Percentiles rank a stretch among this genome's conserved stretches.
Conservation (phyloP, 768 basidiomycete genomes). For the Lactarius psammicola region DNA sequence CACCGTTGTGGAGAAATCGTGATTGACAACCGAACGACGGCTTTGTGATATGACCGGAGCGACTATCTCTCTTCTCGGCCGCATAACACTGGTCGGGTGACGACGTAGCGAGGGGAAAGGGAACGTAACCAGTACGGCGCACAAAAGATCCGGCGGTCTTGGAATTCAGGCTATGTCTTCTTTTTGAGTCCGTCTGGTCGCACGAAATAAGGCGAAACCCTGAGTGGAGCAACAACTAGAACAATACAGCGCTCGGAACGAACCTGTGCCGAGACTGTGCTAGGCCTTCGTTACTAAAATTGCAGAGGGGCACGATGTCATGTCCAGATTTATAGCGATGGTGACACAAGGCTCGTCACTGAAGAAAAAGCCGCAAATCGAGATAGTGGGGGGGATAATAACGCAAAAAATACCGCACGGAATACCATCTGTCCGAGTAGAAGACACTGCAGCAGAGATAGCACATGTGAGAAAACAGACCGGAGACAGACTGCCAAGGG, state of each 20-base stretch:
- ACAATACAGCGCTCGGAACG: neutral
- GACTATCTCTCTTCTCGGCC: neutral
- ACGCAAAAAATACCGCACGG: neutral
- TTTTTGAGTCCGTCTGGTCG: neutral
- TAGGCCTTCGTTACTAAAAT: too few species aligned
- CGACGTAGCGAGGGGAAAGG: neutral
- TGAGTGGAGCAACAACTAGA: neutral
- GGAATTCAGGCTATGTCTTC: neutral
- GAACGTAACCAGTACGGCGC: neutral
- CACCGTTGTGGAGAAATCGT: neutral
- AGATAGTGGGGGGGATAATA: neutral
- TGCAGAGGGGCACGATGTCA: neutral
- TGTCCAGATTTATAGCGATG: neutral
- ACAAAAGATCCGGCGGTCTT: neutral
- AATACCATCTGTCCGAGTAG: neutral
- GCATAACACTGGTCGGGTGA: neutral
- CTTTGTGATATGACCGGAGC: neutral
- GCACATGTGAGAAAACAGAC: neutral
- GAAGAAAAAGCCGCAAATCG: neutral
- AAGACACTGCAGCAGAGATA: neutral
- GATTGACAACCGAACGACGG: neutral
- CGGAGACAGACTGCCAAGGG: neutral
- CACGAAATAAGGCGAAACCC: neutral
- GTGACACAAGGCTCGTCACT: neutral
- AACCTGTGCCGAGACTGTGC: neutral